Base-by-base conservation (phyloP, 257 asterid genomes). In the Asclepias syriaca region DNA sequence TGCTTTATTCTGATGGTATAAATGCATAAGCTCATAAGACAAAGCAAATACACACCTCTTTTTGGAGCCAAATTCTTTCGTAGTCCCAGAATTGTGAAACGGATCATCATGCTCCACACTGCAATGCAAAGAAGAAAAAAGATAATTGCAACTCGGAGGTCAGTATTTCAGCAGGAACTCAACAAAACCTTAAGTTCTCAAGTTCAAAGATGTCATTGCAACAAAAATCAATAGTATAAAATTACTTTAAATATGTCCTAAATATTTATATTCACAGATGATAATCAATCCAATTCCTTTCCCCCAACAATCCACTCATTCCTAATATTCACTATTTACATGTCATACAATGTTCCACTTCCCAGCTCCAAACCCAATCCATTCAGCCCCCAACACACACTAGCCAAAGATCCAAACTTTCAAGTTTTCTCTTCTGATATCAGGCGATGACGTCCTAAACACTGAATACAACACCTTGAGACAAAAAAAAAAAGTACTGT, bases 51-150 rank as follows among this genome's bases (percentile, higher is more conserved):
- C 70, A 63, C 55, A 85, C 92, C 92, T 83, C 77, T 87, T 87
- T 72, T 74, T 85, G 16, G 87, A 78, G 79, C 73, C 79, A n/a
- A 64, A 54, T 66, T 81, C 85, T 77, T 80, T 87, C 21, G 53
- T n/a, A 70, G 46, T 68, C 63, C 81, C 79, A 34, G 83, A 82
- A 72, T 69, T 80, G 29, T 59, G 81, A 64, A 76, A 64, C 16
- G 84, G 76, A 66, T 77, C 81, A 16, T 80, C 88, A 34, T 80
- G 53, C 66, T 78, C 87, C 77, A 61, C 72, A 65, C 92, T 87
- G 85, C 53, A 71, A 74, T 8, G 11, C 6, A 55, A 80, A 19
- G 43, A 80, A 19, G 43, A 19, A 56, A 45, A 66, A 21, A 32
- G 69, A 67, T 16, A 1, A 34, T 32, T 34, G 18, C 37, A 18